Base-by-base conservation (phyloP, 306 rosid genomes). In the Corylus americana region DNA sequence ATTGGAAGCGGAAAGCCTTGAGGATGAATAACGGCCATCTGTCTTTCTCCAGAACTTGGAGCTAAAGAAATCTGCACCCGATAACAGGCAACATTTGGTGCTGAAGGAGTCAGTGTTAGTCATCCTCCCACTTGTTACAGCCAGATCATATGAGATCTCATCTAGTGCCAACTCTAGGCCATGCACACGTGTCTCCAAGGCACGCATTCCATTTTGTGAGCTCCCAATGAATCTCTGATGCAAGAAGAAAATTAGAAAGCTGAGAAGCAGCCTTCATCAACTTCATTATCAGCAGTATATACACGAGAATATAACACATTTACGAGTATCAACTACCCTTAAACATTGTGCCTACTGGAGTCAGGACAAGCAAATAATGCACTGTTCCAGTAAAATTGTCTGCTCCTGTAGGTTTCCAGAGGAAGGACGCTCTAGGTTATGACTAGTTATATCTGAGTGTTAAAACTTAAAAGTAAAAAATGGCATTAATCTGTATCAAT, bases 111-210 rank as follows among this genome's bases (percentile, higher is more conserved):
- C 83, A 10, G 86, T 66, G 17, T 83, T 78, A 35, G 88, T 83
- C 90, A 90, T 87, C 88, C 98, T 90, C 86, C 97, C 96, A 76
- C 85, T 93, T 77, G 99, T 81, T 83, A 88, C 44, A 82, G 98
- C 97, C 86, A 96, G 87, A 88, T 93, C 98, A 81, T 90, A 88
- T 61, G 97, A 96, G 81, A 96, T 90, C 84, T 91, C 99, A 79
- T 96, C 99, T 83, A 96, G 71, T 35, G 97, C 94, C 73, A 93
- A 79, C 87, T 96, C 99, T 55, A 96, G 92, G 72, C 99, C 97
- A 77, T 91, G 98, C 8, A 96, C 99, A 25, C 99, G 99, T 6
- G 93, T 89, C 91, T 96, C 99, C 85, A 96, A 81, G 25, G 97
- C 86, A n/a, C 29, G 92, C 97, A 96, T 90, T 81, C 98, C 99